Conservation (phyloP, 169 alveolate genomes). For the Eimeria mitis region DNA sequence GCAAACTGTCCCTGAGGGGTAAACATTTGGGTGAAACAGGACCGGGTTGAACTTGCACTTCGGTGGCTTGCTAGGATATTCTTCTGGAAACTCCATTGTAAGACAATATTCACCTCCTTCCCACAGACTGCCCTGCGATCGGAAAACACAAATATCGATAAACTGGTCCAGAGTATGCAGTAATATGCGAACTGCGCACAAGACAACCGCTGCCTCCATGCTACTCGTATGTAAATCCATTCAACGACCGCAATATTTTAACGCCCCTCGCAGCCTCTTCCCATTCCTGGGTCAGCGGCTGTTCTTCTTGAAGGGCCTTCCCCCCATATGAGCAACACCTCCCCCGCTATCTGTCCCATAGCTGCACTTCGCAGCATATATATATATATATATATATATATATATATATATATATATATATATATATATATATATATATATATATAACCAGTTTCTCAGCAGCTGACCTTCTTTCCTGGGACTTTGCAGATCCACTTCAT, state of each 20-base stretch:
- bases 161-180: background rate
- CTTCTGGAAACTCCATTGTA: constrained; percentile 99
- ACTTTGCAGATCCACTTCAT: constrained; percentile 98
- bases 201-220: no score
- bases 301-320: background rate
- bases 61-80: constrained; percentile 99
- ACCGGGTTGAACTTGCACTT: constrained; percentile 98
- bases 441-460: background rate
- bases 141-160: background rate
- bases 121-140: constrained; percentile 94
- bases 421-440: background rate
- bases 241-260: background rate
- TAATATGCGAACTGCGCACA: background rate
- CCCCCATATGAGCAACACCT: background rate
- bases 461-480: constrained; percentile 97
- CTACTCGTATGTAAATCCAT: background rate
- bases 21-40: constrained; percentile 98
- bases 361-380: background rate
- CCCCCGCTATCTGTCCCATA: background rate
- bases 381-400: background rate
- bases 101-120: constrained; percentile 99
- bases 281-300: background rate
- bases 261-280: background rate
- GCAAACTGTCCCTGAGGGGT: constrained; percentile 99
- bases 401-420: background rate